Evolutionary conservation across 805 yeast species (phyloP), one percentile per base, ranked within the genome.

Genomic region (Torulaspora franciscae): DNA sequence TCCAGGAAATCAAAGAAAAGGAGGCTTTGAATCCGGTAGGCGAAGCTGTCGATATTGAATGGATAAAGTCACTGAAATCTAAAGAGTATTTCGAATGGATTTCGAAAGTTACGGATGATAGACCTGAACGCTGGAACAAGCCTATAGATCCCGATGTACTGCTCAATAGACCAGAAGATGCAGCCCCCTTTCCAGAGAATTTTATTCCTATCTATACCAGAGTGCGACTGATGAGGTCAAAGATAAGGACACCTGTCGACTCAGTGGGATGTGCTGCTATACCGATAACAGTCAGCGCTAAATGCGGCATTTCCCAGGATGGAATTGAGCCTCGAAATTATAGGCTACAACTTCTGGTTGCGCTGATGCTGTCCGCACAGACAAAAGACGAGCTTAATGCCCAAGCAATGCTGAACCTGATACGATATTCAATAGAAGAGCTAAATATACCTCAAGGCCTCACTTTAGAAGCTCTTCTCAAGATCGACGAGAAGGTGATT

Each of bases 381-480:
- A 90, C 98, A 1, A 89, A 85, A 59, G 98, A 90, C 63, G 95
- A 87, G 61, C 78, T 82, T 38, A 90, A 87, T 49, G 84, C 73
- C 43, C 75, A 74, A 33, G 95, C 93, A 0, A 83, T 89, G 80
- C 61, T 62, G 11, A 73, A 67, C 25, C 67, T 91, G 50, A 81
- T 85, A 39, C 54, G 57, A 29, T 69, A 74, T 51, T 67, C 82
- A 55, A 48, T 54, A n/a, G 53, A 64, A 46, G 74, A 70, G 70
- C 23, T 75, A 48, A 39, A 48, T 11, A 36, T 49, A 40, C 47
- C 60, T 4, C 70, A 75, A 13, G 89, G 89, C 0, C 61, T 84
- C 4, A 75, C 80, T 19, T 52, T 83, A 2, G 77, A 79, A n/a
- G 77, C 80, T 0, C 64, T 83, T 17, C 50, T 69, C 22, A 67